Evolutionary conservation across 1,284 basidiomycete genomes (phyloP).

Genomic region (Sporisorium scitamineum): DNA sequence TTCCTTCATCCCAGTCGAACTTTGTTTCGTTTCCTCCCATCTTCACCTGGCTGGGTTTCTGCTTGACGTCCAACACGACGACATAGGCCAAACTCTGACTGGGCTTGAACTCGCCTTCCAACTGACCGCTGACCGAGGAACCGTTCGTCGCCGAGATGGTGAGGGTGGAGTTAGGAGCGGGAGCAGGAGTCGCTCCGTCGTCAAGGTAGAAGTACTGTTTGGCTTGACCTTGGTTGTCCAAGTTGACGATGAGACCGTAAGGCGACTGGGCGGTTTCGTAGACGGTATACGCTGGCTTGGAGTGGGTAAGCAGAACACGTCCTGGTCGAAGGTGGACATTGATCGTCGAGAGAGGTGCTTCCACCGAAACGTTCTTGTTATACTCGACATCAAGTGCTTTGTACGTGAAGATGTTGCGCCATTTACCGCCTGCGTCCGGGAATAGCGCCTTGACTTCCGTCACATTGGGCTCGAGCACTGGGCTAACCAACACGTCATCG

Average conservation of each 20-base stretch:
- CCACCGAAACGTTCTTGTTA: constrained; percentile 72
- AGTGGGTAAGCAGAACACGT: constrained; percentile 41
- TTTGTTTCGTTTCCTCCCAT: constrained; percentile 1
- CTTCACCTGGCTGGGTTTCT: constrained; percentile 40
- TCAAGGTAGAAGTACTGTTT: constrained; percentile 76
- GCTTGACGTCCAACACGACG: constrained; percentile 72
- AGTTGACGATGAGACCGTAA: constrained; percentile 68
- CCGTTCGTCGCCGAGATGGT: constrained; percentile 18
- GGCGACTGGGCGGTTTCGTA: constrained; percentile 39
- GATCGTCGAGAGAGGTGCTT: constrained; percentile 59
- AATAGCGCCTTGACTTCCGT: constrained; percentile 64
- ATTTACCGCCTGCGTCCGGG: constrained; percentile 67
- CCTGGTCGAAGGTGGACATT: constrained; percentile 56
- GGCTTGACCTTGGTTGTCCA: constrained; percentile 72
- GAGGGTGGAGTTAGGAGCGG: constrained; percentile 33
- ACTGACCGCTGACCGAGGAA: constrained; percentile 16
- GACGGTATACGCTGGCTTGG: constrained; percentile 45
- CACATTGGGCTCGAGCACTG: constrained; percentile 55
- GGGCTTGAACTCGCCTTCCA: constrained; percentile 72
- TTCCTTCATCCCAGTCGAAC: constrained; percentile 34
- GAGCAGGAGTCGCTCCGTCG: constrained; percentile 72
- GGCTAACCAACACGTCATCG: constrained; percentile 41
- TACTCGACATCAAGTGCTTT: constrained; percentile 71
- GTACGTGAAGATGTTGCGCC: constrained; percentile 83
- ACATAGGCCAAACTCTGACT: constrained; percentile 72